Conservation (phyloP, 2,329 filamentous ascomycete genomes). For the Xylogone sp. region DNA sequence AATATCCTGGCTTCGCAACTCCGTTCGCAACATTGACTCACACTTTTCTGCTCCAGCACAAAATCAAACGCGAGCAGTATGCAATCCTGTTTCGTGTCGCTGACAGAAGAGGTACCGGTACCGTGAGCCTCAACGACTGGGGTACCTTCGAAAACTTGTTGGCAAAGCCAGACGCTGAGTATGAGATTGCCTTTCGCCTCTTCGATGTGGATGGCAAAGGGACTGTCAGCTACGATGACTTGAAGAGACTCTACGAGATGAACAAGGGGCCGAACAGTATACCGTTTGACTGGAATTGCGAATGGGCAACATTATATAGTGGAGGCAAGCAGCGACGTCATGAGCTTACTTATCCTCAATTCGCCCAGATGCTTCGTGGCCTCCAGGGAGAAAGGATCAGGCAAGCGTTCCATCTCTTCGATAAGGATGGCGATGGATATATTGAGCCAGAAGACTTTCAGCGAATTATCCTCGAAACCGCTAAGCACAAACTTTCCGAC, state of each 20-base stretch:
- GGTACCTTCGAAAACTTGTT: conserved; percentile 91
- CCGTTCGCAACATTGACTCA: conserved; percentile 20
- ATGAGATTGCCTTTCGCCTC: conserved; percentile 95
- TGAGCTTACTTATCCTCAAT: conserved; percentile 91
- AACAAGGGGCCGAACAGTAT: conserved; percentile 85
- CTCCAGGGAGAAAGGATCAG: conserved; percentile 93
- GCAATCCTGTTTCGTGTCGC: conserved; percentile 89
- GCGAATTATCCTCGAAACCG: conserved; percentile 90
- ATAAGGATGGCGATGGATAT: conserved; percentile 88
- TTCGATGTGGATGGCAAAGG: conserved; percentile 87
- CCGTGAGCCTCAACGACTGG: conserved; percentile 81
- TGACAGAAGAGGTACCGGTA: conserved; percentile 71
- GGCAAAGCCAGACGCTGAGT: conserved; percentile 92
- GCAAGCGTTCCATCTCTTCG: conserved; percentile 89
- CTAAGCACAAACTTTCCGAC: conserved; percentile 94
- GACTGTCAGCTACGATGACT: conserved; percentile 83
- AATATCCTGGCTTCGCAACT: conserved; percentile 1
- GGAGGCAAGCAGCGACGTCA: conserved; percentile 85
- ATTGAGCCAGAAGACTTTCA: conserved; percentile 96
- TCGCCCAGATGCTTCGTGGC: conserved; percentile 95
- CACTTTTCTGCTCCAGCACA: conserved; percentile 61
- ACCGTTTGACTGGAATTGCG: conserved; percentile 94
- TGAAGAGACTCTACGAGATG: conserved; percentile 78
- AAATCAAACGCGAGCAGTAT: conserved; percentile 96
- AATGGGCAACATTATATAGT: conserved; percentile 94